Evolutionary conservation across 2,329 filamentous ascomycete species (phyloP).

Genomic region (Fusarium udum): DNA sequence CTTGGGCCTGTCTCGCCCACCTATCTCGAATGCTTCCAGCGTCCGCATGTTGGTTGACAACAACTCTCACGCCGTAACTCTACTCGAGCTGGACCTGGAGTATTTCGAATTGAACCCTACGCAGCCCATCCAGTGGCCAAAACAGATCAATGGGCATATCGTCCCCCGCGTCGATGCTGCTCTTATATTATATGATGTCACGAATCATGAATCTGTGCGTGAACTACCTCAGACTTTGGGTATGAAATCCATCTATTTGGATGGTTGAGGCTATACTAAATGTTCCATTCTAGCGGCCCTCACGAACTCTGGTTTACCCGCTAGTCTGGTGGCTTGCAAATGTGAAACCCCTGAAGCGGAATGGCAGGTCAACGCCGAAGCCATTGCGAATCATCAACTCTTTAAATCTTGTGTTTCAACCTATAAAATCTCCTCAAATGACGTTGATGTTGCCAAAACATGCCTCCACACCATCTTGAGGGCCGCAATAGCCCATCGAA

Average conservation of each 20-base stretch:
- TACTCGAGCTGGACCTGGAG: slow-evolving; percentile 73
- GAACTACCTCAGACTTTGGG: slow-evolving; percentile 80
- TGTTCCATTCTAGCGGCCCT: slow-evolving; percentile 69
- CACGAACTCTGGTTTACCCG: slow-evolving; percentile 76
- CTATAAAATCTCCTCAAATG: slow-evolving; percentile 76
- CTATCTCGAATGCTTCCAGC: slow-evolving; percentile 64
- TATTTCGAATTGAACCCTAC: slow-evolving; percentile 68
- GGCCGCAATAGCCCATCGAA: slow-evolving; percentile 72
- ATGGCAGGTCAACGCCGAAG: slow-evolving; percentile 75
- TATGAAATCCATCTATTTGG: slow-evolving; percentile 51
- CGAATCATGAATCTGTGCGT: slow-evolving; percentile 77
- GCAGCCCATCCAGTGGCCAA: slow-evolving; percentile 72
- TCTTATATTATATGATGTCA: slow-evolving; percentile 88
- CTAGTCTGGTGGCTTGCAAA: slow-evolving; percentile 87
- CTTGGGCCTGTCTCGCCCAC: slow-evolving; percentile 63
- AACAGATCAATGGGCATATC: slow-evolving; percentile 73
- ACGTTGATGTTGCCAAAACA: slow-evolving; percentile 76
- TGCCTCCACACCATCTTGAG: slow-evolving; percentile 81
- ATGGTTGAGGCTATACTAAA: slow-evolving; percentile 12
- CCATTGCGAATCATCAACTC: slow-evolving; percentile 67
- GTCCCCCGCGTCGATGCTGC: slow-evolving; percentile 84
- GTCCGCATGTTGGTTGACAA: slow-evolving; percentile 68
- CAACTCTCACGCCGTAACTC: slow-evolving; percentile 65
- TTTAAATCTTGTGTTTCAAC: slow-evolving; percentile 76
- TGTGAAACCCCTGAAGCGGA: slow-evolving; percentile 79